Base-by-base conservation (phyloP, 2,329 filamentous ascomycete genomes). In the Zymoseptoria tritici region DNA sequence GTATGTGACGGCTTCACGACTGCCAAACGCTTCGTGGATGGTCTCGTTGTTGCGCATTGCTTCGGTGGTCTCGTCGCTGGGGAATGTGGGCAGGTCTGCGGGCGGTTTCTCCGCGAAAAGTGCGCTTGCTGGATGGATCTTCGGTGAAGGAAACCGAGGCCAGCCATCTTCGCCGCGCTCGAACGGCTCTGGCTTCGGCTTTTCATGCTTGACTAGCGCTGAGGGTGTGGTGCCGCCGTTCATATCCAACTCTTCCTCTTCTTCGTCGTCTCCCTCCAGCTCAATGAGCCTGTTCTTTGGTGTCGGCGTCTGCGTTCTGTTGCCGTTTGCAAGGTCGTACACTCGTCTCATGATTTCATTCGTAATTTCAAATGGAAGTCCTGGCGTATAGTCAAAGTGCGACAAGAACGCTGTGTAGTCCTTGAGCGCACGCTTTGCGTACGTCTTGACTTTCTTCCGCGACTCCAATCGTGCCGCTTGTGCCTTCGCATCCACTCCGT, bases 301-400 rank as follows among this genome's bases (percentile, higher is more conserved):
- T 9, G 68, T 31, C 7, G 68, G 64, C 9, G 69, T 69, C 53
- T 72, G 69, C 49, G 64, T 67, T 59, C 68, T 73, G 60, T 69
- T 68, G 36, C 72, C 79, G 66, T 82, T 77, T 53, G 81, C 80
- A 22, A 81, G 79, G 60, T 81, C 76, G 66, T 84, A 84, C 8
- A 88, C 79, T 60, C 83, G 83, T 51, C 81, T 75, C 57, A 81
- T 73, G 62, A 84, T 83, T 50, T 81, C 80, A 57, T 85, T 82
- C 19, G 80, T 82, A 24, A 84, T 75, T 52, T 85, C 81, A 52
- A 82, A 74, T 7, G 87, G 82, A 50, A 89, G 73, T 54, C 88
- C 83, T 0, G 89, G 88, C 0, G 90, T 89, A 74, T 94, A 94
- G 68, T 94, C 88, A 63, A 94, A 86, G 60, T 85, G 79, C 0